Conservation (phyloP, 768 basidiomycete species). For the Trametes maxima region DNA sequence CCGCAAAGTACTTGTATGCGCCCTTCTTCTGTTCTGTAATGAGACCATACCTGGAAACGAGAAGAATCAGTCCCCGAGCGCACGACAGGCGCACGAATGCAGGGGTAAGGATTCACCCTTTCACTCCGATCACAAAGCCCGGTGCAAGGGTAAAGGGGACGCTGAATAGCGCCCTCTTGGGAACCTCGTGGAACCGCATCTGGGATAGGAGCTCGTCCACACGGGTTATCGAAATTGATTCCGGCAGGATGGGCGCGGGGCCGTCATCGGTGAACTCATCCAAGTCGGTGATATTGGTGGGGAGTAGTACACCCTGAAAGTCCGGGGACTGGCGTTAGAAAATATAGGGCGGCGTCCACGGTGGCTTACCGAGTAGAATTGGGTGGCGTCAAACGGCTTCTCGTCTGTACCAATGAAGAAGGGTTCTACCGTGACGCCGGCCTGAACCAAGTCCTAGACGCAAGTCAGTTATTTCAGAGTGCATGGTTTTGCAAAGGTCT, state of each 20-base stretch:
- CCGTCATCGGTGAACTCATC: conserved; percentile 47
- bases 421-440: conserved; percentile 79
- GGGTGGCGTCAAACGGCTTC: conserved; percentile 68
- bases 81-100: neutral
- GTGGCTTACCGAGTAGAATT: conserved; percentile 73
- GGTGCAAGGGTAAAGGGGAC: conserved; percentile 80
- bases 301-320: conserved; percentile 58
- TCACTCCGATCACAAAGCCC: conserved; percentile 75
- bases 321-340: neutral
- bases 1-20: conserved; percentile 78
- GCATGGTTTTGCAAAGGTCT: neutral
- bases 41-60: conserved; percentile 69
- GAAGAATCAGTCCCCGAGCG: neutral
- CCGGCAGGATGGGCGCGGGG: conserved; percentile 47
- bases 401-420: conserved; percentile 82
- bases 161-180: conserved; percentile 82
- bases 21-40: conserved; percentile 90
- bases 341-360: neutral
- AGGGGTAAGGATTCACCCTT: conserved; percentile 57
- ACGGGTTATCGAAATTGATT: conserved; percentile 74
- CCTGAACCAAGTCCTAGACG: conserved; percentile 75
- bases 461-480: neutral
- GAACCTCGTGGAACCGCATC: conserved; percentile 80
- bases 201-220: conserved; percentile 77
- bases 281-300: conserved; percentile 52